phyloP scores from a whole-genome alignment of 371 early-diverging fungal genomes.

The Mucor piriformis region DNA sequence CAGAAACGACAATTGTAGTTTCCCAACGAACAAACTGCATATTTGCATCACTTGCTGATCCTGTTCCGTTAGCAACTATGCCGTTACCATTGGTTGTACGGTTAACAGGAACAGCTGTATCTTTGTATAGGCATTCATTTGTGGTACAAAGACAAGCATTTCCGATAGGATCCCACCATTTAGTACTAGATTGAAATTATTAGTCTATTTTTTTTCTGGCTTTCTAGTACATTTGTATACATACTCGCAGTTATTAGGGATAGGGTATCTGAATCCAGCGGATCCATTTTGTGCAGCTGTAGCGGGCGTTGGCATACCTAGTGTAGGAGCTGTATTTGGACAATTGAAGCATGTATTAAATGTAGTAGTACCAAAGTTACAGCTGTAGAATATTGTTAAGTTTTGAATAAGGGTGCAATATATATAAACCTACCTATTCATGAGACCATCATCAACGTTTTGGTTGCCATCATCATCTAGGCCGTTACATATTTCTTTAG shows the following conservation, averaged over 20 bases:
- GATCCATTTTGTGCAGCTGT: slow-evolving; percentile 45
- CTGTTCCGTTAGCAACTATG: slow-evolving; percentile 14
- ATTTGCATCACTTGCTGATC: slow-evolving; percentile 5
- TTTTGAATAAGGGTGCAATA: neutral
- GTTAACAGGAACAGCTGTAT: slow-evolving; percentile 41
- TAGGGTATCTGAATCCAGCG: slow-evolving; percentile 46
- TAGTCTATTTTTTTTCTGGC: neutral
- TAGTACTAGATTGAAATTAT: slow-evolving; percentile 31
- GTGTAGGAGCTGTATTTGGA: slow-evolving; percentile 57
- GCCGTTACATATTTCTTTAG: slow-evolving; percentile 76
- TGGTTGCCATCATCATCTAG: slow-evolving; percentile 60
- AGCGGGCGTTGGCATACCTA: slow-evolving; percentile 53
- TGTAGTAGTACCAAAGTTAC: slow-evolving; percentile 58
- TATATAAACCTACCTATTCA: slow-evolving; percentile 32
- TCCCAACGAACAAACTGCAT: neutral
- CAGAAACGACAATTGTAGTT: neutral
- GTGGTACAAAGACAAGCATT: slow-evolving; percentile 53
- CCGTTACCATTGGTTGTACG: slow-evolving; percentile 9
- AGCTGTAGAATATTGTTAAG: slow-evolving; percentile 18
- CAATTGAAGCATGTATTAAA: slow-evolving; percentile 74
- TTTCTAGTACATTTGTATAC: neutral
- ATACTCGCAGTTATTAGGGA: slow-evolving; percentile 70
- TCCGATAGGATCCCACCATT: slow-evolving; percentile 73
- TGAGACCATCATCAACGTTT: slow-evolving; percentile 45
- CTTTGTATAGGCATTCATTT: slow-evolving; percentile 51